Percentiles rank a stretch among this genome's conserved stretches.
phyloP scores from a whole-genome alignment of 768 basidiomycete genomes.

The Trametes coccinea region DNA sequence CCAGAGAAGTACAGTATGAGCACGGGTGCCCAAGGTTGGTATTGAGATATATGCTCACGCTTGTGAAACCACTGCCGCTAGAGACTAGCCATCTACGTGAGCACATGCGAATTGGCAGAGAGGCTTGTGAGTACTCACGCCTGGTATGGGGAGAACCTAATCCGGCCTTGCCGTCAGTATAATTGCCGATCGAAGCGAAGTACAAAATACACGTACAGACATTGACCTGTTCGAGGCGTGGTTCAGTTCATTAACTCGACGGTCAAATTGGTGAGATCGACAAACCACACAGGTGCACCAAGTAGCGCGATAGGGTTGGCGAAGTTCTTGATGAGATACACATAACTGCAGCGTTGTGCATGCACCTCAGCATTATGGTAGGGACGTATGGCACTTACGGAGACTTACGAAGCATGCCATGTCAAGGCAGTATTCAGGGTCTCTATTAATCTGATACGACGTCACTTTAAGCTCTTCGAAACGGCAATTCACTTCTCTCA shows the following conservation, averaged over 20 bases:
- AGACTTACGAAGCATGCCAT: constrained; percentile 2
- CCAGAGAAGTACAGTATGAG: too few relatives aligned
- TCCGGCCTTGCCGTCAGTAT: not conserved
- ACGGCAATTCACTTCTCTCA: not conserved
- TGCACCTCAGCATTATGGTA: too few relatives aligned
- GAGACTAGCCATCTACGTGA: not conserved
- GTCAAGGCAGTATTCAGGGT: constrained; percentile 1
- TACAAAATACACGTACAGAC: not conserved
- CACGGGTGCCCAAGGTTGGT: too few relatives aligned
- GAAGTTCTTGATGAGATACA: constrained; percentile 9
- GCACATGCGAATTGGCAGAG: not conserved
- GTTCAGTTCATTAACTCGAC: not conserved
- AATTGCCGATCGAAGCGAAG: not conserved
- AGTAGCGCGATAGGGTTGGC: not conserved
- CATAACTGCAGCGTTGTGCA: not conserved
- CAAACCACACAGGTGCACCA: not conserved
- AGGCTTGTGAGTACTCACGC: not conserved
- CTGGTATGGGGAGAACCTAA: not conserved
- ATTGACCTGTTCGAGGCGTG: not conserved
- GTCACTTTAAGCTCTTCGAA: not conserved
- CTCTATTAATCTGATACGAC: not conserved
- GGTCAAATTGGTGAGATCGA: not conserved
- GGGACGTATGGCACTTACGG: not conserved
- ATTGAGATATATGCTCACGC: not conserved
- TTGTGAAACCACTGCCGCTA: constrained; percentile 1